Percentiles rank a stretch among this genome's conserved stretches.
phyloP scores from a whole-genome alignment of 2,329 filamentous ascomycete species.

The Cytospora paraplurivora region DNA sequence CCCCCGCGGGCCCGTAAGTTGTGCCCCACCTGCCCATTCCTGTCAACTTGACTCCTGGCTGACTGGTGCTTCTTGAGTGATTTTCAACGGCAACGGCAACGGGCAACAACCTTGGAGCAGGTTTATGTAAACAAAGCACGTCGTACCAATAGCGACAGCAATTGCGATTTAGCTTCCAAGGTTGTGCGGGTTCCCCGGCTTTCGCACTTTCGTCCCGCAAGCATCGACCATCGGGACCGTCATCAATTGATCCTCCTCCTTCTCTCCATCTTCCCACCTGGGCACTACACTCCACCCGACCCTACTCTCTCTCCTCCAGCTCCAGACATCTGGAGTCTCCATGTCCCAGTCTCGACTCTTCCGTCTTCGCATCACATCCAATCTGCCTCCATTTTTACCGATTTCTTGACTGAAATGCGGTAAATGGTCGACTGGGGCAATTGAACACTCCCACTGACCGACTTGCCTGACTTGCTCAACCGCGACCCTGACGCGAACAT shows the following conservation, averaged over 20 bases:
- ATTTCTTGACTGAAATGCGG: conserved; percentile 30
- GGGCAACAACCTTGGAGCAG: too few species aligned
- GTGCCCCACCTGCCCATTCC: not conserved
- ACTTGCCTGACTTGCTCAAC: too few species aligned
- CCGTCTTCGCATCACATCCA: conserved; percentile 1
- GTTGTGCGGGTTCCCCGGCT: conserved; percentile 15
- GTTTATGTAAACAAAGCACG: not conserved
- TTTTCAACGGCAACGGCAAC: conserved; percentile 9
- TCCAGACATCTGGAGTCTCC: not conserved
- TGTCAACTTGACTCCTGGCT: not conserved
- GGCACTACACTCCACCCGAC: too few species aligned
- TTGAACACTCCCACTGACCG: not conserved
- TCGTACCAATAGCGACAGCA: not conserved
- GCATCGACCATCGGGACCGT: not conserved
- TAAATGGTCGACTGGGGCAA: not conserved
- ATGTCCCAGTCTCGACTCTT: not conserved
- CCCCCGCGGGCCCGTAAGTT: not conserved
- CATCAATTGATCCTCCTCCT: too few species aligned
- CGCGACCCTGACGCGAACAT: not conserved
- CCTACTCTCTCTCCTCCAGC: too few species aligned
- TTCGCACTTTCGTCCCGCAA: not conserved
- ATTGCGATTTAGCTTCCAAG: not conserved
- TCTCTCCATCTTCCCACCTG: not conserved
- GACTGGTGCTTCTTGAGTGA: conserved; percentile 12
- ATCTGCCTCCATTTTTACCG: conserved; percentile 9